Base-by-base conservation (phyloP, 805 yeast species). In the Wickerhamiella cacticola region DNA sequence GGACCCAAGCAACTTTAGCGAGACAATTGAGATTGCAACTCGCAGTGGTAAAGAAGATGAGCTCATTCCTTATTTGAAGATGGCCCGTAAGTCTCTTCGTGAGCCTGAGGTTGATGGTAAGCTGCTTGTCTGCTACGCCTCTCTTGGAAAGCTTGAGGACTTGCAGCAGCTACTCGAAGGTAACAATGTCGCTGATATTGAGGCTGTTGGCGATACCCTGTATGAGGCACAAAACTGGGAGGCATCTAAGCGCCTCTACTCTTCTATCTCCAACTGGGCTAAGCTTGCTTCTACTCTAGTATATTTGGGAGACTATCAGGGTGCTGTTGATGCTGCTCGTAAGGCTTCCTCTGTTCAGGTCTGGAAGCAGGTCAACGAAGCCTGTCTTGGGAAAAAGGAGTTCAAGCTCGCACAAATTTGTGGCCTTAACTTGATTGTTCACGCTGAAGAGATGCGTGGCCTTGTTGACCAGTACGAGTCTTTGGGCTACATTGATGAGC, bases 311-410 rank as follows among this genome's bases (percentile, higher is more conserved):
- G 96, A 92, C 63, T 88, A 86, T 66, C 96, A 92, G 69, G 79
- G 85, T 49, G 98, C 98, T 45, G 98, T 92, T 53, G 97, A 92
- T 62, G 87, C 96, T 67, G 98, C 98, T 19, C 82, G 98, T 72
- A 92, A 89, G 69, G 97, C 98, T 2, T 83, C 95, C 29, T 87
- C 86, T 66, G 77, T 82, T 52, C 75, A 74, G 61, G 98, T 92
- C 35, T 92, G 98, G 98, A 92, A 87, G 68, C 94, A 88, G 68
- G 98, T 92, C 45, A 86, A 87, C 68, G 84, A 80, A 64, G 98
- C 96, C 19, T 92, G 98, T 76, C 80, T 92, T 64, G 95, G 80
- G 57, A 83, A 85, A 69, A 80, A 80, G 63, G 98, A 92, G 68
- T 92, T 92, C 74, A 79, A 95, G 66, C 74, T 92, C 53, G 98